These are phyloP conservation scores for Penicillium polonicum DNA, from an alignment of 2,329 filamentous ascomycete genomes.

Conservation along the genomic window DNA sequence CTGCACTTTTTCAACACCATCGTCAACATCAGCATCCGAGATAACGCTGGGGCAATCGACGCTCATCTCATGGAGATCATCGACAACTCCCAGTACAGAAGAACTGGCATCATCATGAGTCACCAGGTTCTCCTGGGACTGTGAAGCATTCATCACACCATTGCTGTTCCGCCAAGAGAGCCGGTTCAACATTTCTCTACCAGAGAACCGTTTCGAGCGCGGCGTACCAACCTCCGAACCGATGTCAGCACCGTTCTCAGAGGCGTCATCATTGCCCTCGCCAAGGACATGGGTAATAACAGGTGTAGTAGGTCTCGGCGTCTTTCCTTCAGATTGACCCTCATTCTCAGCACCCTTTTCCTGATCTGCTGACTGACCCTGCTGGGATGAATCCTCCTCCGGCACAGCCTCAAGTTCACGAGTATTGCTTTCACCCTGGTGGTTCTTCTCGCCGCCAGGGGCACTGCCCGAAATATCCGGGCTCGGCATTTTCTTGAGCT, in stretches of 20 bases:
- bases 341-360: neutral
- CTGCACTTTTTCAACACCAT: neutral
- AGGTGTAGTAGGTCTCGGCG: conserved; percentile 4
- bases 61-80: conserved; percentile 24
- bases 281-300: conserved; percentile 18
- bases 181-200: conserved; percentile 28
- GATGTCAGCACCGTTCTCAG: conserved; percentile 64
- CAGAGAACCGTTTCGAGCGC: conserved; percentile 33
- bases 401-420: conserved; percentile 14
- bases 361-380: neutral
- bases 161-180: conserved; percentile 26
- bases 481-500: conserved; percentile 26
- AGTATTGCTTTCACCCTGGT: neutral
- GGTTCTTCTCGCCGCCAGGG: conserved; percentile 22
- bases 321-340: neutral
- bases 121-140: conserved; percentile 38
- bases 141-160: conserved; percentile 22
- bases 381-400: conserved; percentile 10
- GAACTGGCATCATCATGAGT: conserved; percentile 20
- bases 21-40: conserved; percentile 5
- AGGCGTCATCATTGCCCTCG: conserved; percentile 52
- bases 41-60: conserved; percentile 20
- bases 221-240: conserved; percentile 34
- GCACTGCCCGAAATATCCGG: conserved; percentile 20
- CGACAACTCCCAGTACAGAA: conserved; percentile 28